Base-by-base conservation (phyloP, 768 basidiomycete species). In the Termitomyces sp. region DNA sequence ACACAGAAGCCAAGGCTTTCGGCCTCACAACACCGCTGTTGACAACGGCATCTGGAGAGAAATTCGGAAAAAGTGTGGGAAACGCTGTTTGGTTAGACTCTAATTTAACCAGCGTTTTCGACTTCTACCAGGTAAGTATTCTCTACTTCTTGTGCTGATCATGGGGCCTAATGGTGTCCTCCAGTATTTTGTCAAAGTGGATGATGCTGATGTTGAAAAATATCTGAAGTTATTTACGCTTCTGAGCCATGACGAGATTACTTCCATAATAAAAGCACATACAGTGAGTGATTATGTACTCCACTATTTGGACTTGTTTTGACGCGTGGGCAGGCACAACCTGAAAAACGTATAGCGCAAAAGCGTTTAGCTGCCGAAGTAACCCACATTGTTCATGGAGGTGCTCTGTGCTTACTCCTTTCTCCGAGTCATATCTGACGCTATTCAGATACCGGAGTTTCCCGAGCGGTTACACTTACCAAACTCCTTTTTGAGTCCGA, bases 61-160 rank as follows among this genome's bases (percentile, higher is more conserved):
- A 99, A 75, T 96, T 98, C 70, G 97, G 96, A 7, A 99, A 99
- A 78, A 95, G 91, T 63, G 89, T 92, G 0, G 95, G 96, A 3
- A 98, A 98, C 65, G 96, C 96, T 1, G 74, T 99, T 1, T 98
- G 96, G 91, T 75, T 99, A 37, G 86, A 97, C 68, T 74, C 82
- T 27, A 66, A 73, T 12, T 69, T 90, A 66, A 98, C 96, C 3
- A 91, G 89, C 61, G 80, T 90, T 19, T 91, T 91, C 63, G 95
- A 98, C 61, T 94, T 99, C 65, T 98, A 98, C 66, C 97, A 99
- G 77, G 96, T 90, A 56, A 27, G 71, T 65, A 27, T 12, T 19
- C 32, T 31, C 29, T 19, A 32, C 47, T 17, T 46, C 14, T 5
- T 11, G 16, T 19, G n/a, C 5, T 51, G 32, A 37, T 32, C 9